Percentiles rank a stretch among this genome's conserved stretches.
These are phyloP conservation scores for Botrytis aclada DNA, from an alignment of 2,329 filamentous ascomycete species.

Conservation along the genomic window DNA sequence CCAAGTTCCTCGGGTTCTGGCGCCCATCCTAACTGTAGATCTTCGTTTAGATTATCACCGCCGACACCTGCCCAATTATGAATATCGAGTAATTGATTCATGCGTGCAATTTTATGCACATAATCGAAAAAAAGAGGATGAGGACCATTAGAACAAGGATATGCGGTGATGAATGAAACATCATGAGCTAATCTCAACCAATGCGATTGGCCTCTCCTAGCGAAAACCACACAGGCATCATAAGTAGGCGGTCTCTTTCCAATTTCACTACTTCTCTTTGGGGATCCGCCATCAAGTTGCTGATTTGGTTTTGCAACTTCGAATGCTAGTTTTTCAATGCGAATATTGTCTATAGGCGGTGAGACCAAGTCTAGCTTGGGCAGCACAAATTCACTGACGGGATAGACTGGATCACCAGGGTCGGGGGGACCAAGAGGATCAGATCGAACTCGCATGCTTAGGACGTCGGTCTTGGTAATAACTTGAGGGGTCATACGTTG, in stretches of 20 bases:
- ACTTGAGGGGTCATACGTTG: constrained; percentile 55
- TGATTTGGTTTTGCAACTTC: background rate
- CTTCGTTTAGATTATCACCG: constrained; percentile 9
- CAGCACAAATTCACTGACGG: constrained; percentile 65
- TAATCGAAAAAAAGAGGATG: constrained; percentile 74
- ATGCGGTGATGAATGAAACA: constrained; percentile 63
- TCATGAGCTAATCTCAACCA: constrained; percentile 61
- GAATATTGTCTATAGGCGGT: constrained; percentile 57
- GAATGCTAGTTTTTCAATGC: constrained; percentile 62
- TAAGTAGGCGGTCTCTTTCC: constrained; percentile 46
- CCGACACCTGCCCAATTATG: constrained; percentile 55
- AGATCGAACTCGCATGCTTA: constrained; percentile 64
- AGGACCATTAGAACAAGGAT: constrained; percentile 61
- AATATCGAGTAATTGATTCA: constrained; percentile 63
- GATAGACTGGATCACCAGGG: constrained; percentile 54
- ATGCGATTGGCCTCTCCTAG: constrained; percentile 61
- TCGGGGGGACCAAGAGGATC: constrained; percentile 61
- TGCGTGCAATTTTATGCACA: constrained; percentile 54
- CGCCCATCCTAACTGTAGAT: constrained; percentile 5
- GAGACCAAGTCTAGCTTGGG: constrained; percentile 50
- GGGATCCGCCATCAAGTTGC: background rate
- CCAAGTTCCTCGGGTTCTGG: background rate
- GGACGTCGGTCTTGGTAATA: constrained; percentile 57
- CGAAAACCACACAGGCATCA: constrained; percentile 61
- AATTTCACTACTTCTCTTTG: constrained; percentile 8